Conservation (phyloP, 1,139 yeast species). For the Suhomyces ambrosiae region DNA sequence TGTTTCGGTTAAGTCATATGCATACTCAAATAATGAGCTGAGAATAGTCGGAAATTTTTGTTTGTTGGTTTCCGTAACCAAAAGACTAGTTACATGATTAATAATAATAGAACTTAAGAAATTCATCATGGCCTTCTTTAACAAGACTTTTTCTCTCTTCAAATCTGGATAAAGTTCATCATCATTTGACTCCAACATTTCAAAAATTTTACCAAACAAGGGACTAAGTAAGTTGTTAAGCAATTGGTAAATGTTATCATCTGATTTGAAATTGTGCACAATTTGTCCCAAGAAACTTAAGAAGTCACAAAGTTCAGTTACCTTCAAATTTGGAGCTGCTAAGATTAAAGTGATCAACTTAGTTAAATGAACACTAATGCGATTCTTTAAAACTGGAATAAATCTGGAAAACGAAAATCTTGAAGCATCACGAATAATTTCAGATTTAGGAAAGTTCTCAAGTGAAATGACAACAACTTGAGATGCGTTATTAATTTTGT, state of each 20-base stretch:
- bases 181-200: constrained; percentile 40
- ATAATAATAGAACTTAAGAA: constrained; percentile 69
- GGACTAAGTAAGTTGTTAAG: constrained; percentile 75
- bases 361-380: constrained; percentile 59
- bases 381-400: constrained; percentile 62
- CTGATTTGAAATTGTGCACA: constrained; percentile 71
- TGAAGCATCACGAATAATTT: constrained; percentile 78
- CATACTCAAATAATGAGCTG: constrained; percentile 64
- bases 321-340: constrained; percentile 61
- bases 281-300: constrained; percentile 86
- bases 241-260: constrained; percentile 70
- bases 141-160: constrained; percentile 57
- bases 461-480: constrained; percentile 83
- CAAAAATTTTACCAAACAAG: constrained; percentile 65
- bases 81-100: constrained; percentile 78
- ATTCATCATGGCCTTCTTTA: constrained; percentile 71
- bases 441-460: constrained; percentile 69
- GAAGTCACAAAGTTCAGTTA: constrained; percentile 76
- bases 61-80: constrained; percentile 68
- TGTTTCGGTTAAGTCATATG: constrained; percentile 57
- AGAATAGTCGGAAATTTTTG: constrained; percentile 63
- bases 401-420: constrained; percentile 87
- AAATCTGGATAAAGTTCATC: constrained; percentile 46
- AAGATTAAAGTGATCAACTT: constrained; percentile 75
- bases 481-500: constrained; percentile 69